Conservation (phyloP, 225 moss, liverwort and hornwort genomes). For the Polytrichum commune region DNA sequence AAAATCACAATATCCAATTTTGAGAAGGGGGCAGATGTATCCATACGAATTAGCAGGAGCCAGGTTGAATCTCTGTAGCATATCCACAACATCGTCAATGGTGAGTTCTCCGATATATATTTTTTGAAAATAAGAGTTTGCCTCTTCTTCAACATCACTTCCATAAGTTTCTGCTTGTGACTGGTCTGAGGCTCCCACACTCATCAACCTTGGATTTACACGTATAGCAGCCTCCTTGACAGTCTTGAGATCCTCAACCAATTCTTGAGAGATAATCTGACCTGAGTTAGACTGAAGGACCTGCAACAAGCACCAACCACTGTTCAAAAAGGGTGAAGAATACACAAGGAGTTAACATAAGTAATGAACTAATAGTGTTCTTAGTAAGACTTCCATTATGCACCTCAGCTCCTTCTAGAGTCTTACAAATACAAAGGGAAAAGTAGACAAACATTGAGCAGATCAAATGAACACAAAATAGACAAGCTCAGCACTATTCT, state of each 20-base stretch:
- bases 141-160: constrained; percentile 88
- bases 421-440: too few species aligned
- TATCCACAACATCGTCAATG: constrained; percentile 79
- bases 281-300: constrained; percentile 71
- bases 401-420: too few species aligned
- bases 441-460: too few species aligned
- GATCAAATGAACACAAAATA: too few species aligned
- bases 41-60: constrained; percentile 49
- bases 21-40: too few species aligned
- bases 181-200: constrained; percentile 37
- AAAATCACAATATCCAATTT: too few species aligned
- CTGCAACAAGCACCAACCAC: constrained; percentile 26
- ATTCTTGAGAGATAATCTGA: constrained; percentile 59
- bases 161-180: constrained; percentile 61
- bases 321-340: background rate
- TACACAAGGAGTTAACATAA: too few species aligned
- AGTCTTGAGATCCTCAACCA: constrained; percentile 64
- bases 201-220: constrained; percentile 48
- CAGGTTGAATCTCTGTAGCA: constrained; percentile 85
- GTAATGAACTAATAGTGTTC: too few species aligned
- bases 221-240: constrained; percentile 49
- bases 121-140: constrained; percentile 91
- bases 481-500: too few species aligned
- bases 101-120: constrained; percentile 86
- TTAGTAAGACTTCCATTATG: too few species aligned